Evolutionary conservation across 2,329 filamentous ascomycete genomes (phyloP).

Genomic region (Claviceps arundinis): DNA sequence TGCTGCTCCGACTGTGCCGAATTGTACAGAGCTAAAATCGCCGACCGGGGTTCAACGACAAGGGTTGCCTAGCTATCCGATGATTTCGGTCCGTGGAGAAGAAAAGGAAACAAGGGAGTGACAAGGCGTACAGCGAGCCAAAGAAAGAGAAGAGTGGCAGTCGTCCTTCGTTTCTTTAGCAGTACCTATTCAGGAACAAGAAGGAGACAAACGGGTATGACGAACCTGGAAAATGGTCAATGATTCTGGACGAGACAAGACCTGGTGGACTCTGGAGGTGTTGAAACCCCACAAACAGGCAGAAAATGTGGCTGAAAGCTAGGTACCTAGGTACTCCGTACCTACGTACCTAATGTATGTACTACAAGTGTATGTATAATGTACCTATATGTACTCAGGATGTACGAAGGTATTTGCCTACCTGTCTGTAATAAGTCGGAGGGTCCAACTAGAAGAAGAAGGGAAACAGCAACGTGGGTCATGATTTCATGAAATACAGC

Average conservation of each 20-base stretch:
- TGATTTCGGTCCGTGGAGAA: background rate
- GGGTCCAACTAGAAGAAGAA: too few relatives aligned
- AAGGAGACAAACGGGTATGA: background rate
- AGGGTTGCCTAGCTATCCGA: background rate
- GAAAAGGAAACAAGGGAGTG: slow-evolving; percentile 1
- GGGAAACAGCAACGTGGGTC: too few relatives aligned
- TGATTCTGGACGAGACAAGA: background rate
- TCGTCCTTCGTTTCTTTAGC: too few relatives aligned
- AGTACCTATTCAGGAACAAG: too few relatives aligned
- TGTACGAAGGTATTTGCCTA: too few relatives aligned
- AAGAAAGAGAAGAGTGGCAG: background rate
- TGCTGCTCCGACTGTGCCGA: background rate
- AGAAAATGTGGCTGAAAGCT: background rate
- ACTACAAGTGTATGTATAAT: too few relatives aligned
- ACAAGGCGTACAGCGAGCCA: background rate
- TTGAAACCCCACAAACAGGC: background rate
- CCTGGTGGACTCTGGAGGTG: background rate
- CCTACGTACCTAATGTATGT: too few relatives aligned
- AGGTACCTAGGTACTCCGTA: background rate
- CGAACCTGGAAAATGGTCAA: background rate
- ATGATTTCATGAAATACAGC: too few relatives aligned
- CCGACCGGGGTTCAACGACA: background rate
- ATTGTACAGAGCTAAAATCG: background rate
- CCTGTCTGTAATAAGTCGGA: too few relatives aligned
- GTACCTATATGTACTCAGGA: background rate